These are phyloP conservation scores for Thalassiosira profunda DNA, from an alignment of 108 stramenopile genomes.

Conservation along the genomic window DNA sequence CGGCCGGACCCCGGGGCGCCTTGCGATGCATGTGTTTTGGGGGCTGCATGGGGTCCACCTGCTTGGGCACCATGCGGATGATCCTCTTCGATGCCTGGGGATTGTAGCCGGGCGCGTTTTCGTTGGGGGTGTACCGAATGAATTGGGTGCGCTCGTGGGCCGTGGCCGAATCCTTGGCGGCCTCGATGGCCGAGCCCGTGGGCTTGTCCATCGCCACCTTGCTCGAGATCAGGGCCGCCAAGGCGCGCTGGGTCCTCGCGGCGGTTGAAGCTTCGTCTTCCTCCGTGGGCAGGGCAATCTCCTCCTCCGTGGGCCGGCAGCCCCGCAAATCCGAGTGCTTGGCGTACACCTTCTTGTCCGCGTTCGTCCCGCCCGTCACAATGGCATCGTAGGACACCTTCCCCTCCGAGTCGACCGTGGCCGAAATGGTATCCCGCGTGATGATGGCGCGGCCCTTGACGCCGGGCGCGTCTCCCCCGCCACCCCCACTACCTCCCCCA, in stretches of 20 bases:
- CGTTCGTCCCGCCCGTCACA: slow-evolving; percentile 94
- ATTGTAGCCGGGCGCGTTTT: slow-evolving; percentile 98
- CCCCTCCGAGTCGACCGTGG: slow-evolving; percentile 90
- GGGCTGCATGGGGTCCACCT: slow-evolving; percentile 99
- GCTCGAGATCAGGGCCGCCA: slow-evolving; percentile 73
- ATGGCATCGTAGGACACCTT: slow-evolving; percentile 95
- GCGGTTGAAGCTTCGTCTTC: slow-evolving; percentile 91
- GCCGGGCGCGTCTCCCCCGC: slow-evolving; percentile 7
- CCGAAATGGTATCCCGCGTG: slow-evolving; percentile 87
- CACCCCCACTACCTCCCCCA: slow-evolving; percentile 5
- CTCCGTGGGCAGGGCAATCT: slow-evolving; percentile 88
- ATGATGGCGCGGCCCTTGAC: slow-evolving; percentile 88
- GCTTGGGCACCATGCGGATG: slow-evolving; percentile 97
- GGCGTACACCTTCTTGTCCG: slow-evolving; percentile 90
- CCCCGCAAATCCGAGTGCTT: slow-evolving; percentile 85
- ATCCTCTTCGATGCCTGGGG: slow-evolving; percentile 92
- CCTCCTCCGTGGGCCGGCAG: slow-evolving; percentile 68
- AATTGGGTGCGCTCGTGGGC: slow-evolving; percentile 91
- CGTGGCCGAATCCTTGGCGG: slow-evolving; percentile 77
- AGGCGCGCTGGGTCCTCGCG: slow-evolving; percentile 88
- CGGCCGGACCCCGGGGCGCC: slow-evolving; percentile 95
- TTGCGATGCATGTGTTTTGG: slow-evolving; percentile 99
- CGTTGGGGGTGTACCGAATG: slow-evolving; percentile 97
- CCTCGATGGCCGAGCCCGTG: slow-evolving; percentile 74
- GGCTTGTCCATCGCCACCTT: slow-evolving; percentile 92